These are phyloP conservation scores for Euphorbia schlechtendalii DNA, from an alignment of 441 rosid species.

Conservation along the genomic window DNA sequence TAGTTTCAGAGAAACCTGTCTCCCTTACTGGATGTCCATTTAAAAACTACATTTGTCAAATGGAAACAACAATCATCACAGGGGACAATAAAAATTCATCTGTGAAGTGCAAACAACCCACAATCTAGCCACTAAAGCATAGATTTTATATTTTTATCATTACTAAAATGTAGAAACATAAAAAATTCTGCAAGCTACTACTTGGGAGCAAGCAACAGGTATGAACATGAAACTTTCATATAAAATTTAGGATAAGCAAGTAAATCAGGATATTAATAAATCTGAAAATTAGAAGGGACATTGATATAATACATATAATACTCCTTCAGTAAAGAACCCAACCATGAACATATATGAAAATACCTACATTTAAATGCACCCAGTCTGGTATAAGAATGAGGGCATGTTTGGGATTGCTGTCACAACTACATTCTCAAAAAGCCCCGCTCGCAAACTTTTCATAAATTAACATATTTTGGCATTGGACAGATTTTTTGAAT, in stretches of 20 bases:
- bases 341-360: background rate
- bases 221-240: background rate
- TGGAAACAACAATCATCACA: background rate
- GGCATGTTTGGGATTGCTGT: too few species aligned
- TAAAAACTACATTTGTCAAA: background rate
- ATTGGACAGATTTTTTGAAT: too few species aligned
- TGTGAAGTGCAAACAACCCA: too few species aligned
- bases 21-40: background rate
- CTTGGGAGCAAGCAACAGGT: background rate
- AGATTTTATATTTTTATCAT: background rate
- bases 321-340: background rate
- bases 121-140: background rate
- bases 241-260: background rate
- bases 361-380: background rate
- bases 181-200: background rate
- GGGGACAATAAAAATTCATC: background rate
- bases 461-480: too few species aligned
- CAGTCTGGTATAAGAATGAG: background rate
- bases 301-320: background rate
- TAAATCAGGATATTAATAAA: background rate
- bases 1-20: background rate
- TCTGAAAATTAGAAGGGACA: background rate
- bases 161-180: background rate
- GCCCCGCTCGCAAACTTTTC: too few species aligned
- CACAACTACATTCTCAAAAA: too few species aligned